Conservation (phyloP, 495 filamentous ascomycete genomes). For the Aspergillus nanangensis region DNA sequence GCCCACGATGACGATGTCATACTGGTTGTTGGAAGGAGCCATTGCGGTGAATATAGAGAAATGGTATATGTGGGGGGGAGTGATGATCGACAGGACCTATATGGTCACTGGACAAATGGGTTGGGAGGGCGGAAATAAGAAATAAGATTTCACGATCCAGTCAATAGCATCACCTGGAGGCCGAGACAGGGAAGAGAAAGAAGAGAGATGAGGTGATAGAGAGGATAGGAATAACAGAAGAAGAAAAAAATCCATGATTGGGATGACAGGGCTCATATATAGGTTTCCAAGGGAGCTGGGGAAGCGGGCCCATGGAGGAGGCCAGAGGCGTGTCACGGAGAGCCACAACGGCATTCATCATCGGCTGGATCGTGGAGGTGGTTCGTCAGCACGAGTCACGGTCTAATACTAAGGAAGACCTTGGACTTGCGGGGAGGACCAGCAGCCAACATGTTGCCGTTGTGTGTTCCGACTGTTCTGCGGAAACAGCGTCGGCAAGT, state of each 20-base stretch:
- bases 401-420: background rate
- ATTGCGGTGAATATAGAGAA: constrained; percentile 25
- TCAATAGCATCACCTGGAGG: no score
- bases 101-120: background rate
- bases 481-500: constrained; percentile 32
- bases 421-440: constrained; percentile 12
- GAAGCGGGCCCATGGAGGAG: constrained; percentile 19
- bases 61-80: no score
- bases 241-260: constrained; percentile 2
- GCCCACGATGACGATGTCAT: constrained; percentile 80
- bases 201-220: background rate
- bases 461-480: constrained; percentile 16
- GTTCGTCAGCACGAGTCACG: constrained; percentile 9
- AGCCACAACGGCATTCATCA: constrained; percentile 37
- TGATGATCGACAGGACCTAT: constrained; percentile 6
- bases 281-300: constrained; percentile 18
- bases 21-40: constrained; percentile 40
- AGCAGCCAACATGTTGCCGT: no score
- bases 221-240: constrained; percentile 8
- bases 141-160: no score
- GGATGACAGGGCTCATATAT: constrained; percentile 24
- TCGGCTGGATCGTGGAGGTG: constrained; percentile 31
- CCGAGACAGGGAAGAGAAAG: background rate
- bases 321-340: constrained; percentile 19
- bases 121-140: no score